Evolutionary conservation across 2,329 filamentous ascomycete species (phyloP), one percentile per base, ranked within the genome.

Genomic region (Aspergillus caelatus): DNA sequence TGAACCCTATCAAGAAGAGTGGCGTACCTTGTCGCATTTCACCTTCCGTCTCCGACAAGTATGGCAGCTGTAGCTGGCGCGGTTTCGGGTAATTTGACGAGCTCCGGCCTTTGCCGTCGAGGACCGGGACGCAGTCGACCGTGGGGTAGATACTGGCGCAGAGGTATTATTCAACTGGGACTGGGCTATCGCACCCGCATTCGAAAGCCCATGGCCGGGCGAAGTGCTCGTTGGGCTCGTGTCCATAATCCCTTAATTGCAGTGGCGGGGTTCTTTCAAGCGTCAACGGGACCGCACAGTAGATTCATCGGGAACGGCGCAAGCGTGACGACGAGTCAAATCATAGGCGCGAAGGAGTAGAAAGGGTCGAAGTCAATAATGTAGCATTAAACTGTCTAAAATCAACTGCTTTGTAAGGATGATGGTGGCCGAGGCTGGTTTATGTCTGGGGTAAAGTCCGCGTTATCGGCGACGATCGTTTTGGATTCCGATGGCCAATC

Each of bases 41-140:
- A 83, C 79, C 66, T 83, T 83, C 34, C 81, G 75, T 62, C 78
- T 71, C 55, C 81, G 77, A 70, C 81, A 83, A 1, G 75, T 79
- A 67, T 81, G 77, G 63, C 81, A 83, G 66, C 79, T 81, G 66
- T 82, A 82, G 66, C 80, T 82, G 39, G 78, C 75, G 56, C 81
- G 78, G 54, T 80, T 82, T 21, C 81, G 78, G 43, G 81, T 83
- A 58, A 83, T 83, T 61, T 82, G 80, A 57, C 80, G 80, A 48
- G 74, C 74, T 41, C 70, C 65, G 4, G 66, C 68, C 30, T 77
- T 71, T 23, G 59, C 64, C 19, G 57, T 55, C 30, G 57, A 54
- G 16, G 63, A 52, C 46, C 50, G 63, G 19, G 55, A 41, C 16
- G 39, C 52, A 16, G 57, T 56, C n/a, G 65, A 58, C 6, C 62